phyloP scores from a whole-genome alignment of 2,329 filamentous ascomycete genomes.

The Colletotrichum sublineola region DNA sequence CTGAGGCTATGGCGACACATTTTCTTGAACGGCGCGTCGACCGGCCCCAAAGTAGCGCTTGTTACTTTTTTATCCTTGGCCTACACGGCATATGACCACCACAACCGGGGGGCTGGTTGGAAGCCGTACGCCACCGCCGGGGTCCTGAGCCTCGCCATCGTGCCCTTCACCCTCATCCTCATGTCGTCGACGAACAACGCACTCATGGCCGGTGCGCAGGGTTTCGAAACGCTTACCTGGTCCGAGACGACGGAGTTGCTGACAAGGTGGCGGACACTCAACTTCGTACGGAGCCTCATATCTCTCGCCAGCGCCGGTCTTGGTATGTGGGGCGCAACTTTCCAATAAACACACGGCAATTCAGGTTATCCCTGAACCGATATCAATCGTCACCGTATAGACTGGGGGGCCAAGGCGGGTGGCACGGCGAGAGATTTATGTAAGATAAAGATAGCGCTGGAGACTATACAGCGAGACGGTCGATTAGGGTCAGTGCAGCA shows the following conservation, averaged over 20 bases:
- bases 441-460: conserved; percentile 24
- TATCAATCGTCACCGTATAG: conserved; percentile 18
- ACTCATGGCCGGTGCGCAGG: conserved; percentile 46
- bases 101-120: conserved; percentile 49
- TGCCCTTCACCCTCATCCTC: conserved; percentile 55
- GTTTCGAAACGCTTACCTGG: conserved; percentile 25
- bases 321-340: conserved; percentile 33
- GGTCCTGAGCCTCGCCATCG: conserved; percentile 52
- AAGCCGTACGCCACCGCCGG: conserved; percentile 51
- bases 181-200: conserved; percentile 55
- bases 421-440: conserved; percentile 25
- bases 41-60: conserved; percentile 54
- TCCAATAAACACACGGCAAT: conserved; percentile 10
- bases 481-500: conserved; percentile 12
- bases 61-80: conserved; percentile 51
- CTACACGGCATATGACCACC: conserved; percentile 53
- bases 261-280: conserved; percentile 40
- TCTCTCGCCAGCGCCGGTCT: conserved; percentile 32
- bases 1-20: conserved; percentile 54
- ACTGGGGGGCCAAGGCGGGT: conserved; percentile 14
- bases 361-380: neutral
- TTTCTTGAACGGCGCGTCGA: conserved; percentile 52
- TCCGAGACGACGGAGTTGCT: conserved; percentile 36
- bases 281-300: conserved; percentile 33
- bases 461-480: conserved; percentile 8